These are phyloP conservation scores for Trypanosoma boissoni DNA, from an alignment of 208 protist species.

Conservation along the genomic window DNA sequence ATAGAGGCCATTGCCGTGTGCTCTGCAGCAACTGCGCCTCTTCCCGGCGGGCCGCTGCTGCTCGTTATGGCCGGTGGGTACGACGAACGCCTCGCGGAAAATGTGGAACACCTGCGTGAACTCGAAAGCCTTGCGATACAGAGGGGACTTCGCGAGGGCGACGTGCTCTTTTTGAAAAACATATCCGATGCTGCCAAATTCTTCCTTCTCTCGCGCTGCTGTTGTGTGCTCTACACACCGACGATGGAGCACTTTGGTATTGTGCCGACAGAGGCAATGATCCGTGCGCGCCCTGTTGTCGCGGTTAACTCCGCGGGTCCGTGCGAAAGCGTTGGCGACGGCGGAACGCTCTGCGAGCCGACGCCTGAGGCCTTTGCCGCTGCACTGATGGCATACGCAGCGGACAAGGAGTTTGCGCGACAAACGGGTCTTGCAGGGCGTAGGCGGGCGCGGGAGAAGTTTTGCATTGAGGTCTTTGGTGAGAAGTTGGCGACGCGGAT, in stretches of 20 bases:
- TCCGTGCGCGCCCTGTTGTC: conserved; percentile 74
- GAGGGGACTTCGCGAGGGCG: conserved; percentile 25
- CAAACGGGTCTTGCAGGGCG: conserved; percentile 44
- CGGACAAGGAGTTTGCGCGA: conserved; percentile 26
- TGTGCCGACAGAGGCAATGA: conserved; percentile 87
- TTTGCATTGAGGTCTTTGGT: conserved; percentile 57
- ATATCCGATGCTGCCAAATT: conserved; percentile 74
- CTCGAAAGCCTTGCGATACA: conserved; percentile 46
- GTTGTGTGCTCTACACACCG: conserved; percentile 93
- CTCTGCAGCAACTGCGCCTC: too few species aligned
- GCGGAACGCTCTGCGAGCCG: conserved; percentile 54
- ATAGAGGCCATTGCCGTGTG: conserved; percentile 84
- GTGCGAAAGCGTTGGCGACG: conserved; percentile 84
- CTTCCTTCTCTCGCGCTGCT: conserved; percentile 65
- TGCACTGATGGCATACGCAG: conserved; percentile 41
- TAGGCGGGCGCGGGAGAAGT: conserved; percentile 32
- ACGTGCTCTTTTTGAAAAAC: conserved; percentile 78
- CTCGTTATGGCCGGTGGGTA: conserved; percentile 90
- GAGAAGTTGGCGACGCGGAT: conserved; percentile 42
- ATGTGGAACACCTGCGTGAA: conserved; percentile 76
- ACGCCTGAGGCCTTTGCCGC: conserved; percentile 57
- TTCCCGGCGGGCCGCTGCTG: conserved; percentile 30
- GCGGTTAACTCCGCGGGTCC: conserved; percentile 93
- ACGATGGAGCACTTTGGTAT: conserved; percentile 95
- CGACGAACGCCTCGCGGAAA: conserved; percentile 71